Conservation (phyloP, 2,329 filamentous ascomycete species). For the Dendryphion nanum region DNA sequence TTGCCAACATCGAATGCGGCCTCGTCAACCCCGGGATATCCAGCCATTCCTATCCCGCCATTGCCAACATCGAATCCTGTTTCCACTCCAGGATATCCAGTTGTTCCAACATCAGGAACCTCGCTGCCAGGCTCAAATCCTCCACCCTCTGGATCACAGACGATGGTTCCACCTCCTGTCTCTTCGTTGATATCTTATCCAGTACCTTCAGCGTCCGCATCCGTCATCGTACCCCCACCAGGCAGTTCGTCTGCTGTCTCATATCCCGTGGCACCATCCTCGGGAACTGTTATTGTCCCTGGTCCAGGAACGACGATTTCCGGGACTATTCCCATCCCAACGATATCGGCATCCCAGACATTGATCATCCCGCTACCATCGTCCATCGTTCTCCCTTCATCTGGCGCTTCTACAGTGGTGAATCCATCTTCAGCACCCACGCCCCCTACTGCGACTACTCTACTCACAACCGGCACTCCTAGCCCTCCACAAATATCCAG, state of each 20-base stretch:
- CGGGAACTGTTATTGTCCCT: constrained; percentile 2
- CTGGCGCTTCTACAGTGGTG: not conserved
- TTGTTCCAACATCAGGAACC: not conserved
- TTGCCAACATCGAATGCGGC: not conserved
- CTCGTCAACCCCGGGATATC: not conserved
- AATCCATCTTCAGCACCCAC: not conserved
- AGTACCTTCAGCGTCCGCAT: not conserved
- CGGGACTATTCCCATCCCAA: not conserved
- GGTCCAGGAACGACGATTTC: not conserved
- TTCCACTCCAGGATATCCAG: no score
- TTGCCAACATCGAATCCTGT: no score
- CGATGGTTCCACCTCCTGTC: not conserved
- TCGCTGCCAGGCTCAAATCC: not conserved
- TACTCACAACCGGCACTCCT: constrained; percentile 1
- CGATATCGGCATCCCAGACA: constrained; percentile 2
- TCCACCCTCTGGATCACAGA: not conserved
- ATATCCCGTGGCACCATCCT: not conserved
- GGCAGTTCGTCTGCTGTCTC: not conserved
- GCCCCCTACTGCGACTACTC: not conserved
- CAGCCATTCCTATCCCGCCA: no score
- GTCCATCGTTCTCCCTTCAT: not conserved
- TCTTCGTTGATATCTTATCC: not conserved
- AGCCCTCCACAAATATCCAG: constrained; percentile 4
- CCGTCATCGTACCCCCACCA: not conserved
- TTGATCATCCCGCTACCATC: constrained; percentile 5